Evolutionary conservation across 768 basidiomycete species (phyloP), one percentile per base, ranked within the genome.

Genomic region (Boletus speciosus): DNA sequence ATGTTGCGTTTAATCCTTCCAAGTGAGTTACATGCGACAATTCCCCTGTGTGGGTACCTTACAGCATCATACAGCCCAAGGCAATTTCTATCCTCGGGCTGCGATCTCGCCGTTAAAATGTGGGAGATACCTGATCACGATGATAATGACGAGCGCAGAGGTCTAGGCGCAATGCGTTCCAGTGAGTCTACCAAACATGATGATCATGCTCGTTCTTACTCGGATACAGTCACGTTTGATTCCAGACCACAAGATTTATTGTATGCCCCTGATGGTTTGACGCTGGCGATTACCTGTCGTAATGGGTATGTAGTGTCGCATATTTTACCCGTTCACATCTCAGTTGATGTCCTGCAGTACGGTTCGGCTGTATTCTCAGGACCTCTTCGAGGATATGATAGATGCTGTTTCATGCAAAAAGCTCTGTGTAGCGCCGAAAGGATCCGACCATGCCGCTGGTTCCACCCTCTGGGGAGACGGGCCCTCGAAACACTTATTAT

Each of bases 401-500:
- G 57, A 59, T 29, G 43, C 12, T 14, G 39, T 57, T 5, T 52
- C 65, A 23, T 59, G 36, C 42, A 58, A 55, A 11, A 47, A 39
- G 37, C 52, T 72, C 7, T 5, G 16, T 7, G 59, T 51, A 15
- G 55, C 67, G 31, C 61, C 63, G 23, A 49, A 46, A 36, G 45
- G 49, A 15, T 61, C 59, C 3, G 47, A 34, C 14, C 73, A 73
- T 12, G 66, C 68, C 23, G 64, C 76, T 29, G 84, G 83, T 4
- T 67, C 77, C 6, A 75, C 82, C 23, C 64, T 67, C 9, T 88
- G 85, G 85, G 85, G 85, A 2, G 41, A 34, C 19, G 76, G 66
- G 1, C 45, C 62, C 0, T 77, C 80, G 0, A 56, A 71, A 0
- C 58, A 72, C 14, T 54, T 71, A 11, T 56, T 86, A 14, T 84